Evolutionary conservation across 2,329 filamentous ascomycete species (phyloP), one percentile per base, ranked within the genome.

Genomic region (Sclerotinia trifoliorum): DNA sequence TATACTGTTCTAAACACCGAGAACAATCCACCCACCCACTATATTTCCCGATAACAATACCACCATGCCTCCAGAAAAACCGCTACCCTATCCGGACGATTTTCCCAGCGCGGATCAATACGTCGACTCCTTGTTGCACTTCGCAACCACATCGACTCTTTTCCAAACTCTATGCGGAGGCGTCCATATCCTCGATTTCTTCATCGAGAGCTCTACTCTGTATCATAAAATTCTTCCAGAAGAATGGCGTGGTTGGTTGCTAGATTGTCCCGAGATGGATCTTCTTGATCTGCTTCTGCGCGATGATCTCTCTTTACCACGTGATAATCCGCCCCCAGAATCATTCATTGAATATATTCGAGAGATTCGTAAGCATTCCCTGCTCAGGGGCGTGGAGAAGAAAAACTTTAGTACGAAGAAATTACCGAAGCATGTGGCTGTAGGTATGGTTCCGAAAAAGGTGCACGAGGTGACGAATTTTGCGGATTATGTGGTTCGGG

Each of bases 381-480:
- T 98, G 35, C 80, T 80, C 10, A 83, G 94, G 46, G 75, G 19
- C 66, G 79, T 65, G 76, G 80, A 62, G 82, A 83, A 68, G 80
- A 46, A 64, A 26, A 65, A 55, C 2, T 19, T 77, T 79, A 67
- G 77, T 79, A 56, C 51, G 1, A 82, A 83, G 67, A 83, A 84
- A 72, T 78, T 96, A 29, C 88, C 92, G 2, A 85, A 87, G 61
- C 85, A 90, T 73, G 86, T 97, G 21, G 86, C 91, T 0, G 86
- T 96, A 19, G 95, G 95, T 5, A 99, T 99, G 95, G 96, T 93
- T 71, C 87, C 90, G 24, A 99, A 99, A 79, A 99, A 99, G 80
- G 85, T 92, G 1, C 95, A 99, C 76, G 95, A 99, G 80, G 95
- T 98, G 44, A 86, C 88, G 69, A 88, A 95, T 76, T 97, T 98